phyloP scores from a whole-genome alignment of 805 yeast genomes.

The Tetrapisispora iriomotensis region DNA sequence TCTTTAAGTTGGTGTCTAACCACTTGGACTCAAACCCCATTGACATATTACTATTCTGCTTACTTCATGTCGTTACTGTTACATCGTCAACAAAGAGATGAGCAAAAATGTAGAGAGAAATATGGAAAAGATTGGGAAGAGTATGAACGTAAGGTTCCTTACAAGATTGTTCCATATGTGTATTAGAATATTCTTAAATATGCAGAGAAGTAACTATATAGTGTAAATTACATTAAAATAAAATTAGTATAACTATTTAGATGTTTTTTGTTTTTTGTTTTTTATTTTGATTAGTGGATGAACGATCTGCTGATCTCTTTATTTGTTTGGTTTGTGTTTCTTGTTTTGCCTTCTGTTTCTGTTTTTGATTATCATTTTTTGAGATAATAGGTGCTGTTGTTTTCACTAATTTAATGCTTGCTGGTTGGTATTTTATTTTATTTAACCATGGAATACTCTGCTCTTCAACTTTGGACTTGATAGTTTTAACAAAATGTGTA shows the following conservation, averaged over 20 bases:
- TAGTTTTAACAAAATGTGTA: conserved; percentile 11
- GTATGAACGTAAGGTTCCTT: conserved; percentile 75
- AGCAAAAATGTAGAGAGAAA: conserved; percentile 76
- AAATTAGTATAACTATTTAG: not conserved
- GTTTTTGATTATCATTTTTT: conserved; percentile 1
- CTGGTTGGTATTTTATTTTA: conserved; percentile 10
- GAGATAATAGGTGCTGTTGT: conserved; percentile 14
- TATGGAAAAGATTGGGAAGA: conserved; percentile 82
- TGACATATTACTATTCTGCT: conserved; percentile 79
- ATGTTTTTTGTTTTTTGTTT: not conserved
- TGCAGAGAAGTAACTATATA: too few species aligned
- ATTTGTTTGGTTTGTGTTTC: not conserved
- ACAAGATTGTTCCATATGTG: conserved; percentile 79
- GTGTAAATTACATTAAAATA: too few species aligned
- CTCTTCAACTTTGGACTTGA: conserved; percentile 11
- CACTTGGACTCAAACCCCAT: conserved; percentile 69
- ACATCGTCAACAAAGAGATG: conserved; percentile 89
- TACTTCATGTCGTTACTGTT: conserved; percentile 75
- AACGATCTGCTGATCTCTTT: not conserved
- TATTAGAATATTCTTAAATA: conserved; percentile 36
- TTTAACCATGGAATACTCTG: conserved; percentile 22
- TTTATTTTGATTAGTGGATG: not conserved
- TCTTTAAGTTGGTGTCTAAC: conserved; percentile 90
- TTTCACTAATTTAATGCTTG: conserved; percentile 15
- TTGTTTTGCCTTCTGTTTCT: not conserved